A percentile compares a stretch with the other conserved stretches of the same genome.
These are phyloP conservation scores for Termitomyces sp. DNA, from an alignment of 768 basidiomycete species.

Conservation along the genomic window DNA sequence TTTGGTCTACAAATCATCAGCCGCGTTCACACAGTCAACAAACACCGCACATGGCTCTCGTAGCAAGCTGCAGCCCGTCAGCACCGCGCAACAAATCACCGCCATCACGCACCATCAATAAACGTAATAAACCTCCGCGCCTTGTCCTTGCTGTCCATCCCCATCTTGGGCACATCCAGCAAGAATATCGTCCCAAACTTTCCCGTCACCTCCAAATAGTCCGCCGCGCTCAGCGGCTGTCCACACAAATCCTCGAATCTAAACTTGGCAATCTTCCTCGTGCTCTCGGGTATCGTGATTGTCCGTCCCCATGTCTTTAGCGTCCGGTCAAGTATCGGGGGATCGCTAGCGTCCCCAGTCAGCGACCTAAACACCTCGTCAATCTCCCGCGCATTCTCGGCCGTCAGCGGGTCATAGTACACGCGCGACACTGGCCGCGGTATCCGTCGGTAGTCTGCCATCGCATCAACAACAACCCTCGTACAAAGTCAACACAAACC, in stretches of 20 bases:
- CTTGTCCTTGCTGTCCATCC: constrained; percentile 79
- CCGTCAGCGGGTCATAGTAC: constrained; percentile 79
- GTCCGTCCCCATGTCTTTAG: constrained; percentile 90
- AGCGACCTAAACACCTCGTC: constrained; percentile 79
- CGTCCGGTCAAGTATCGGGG: constrained; percentile 53
- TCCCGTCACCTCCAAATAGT: constrained; percentile 91
- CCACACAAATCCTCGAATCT: constrained; percentile 84
- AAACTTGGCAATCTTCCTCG: constrained; percentile 78
- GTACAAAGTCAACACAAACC: constrained; percentile 41
- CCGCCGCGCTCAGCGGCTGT: constrained; percentile 85
- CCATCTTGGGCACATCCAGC: constrained; percentile 84
- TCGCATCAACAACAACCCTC: neutral
- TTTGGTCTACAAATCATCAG: constrained; percentile 54
- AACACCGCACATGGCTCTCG: constrained; percentile 65
- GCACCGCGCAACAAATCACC: neutral
- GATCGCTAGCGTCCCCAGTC: constrained; percentile 48
- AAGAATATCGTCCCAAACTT: constrained; percentile 87
- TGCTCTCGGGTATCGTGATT: constrained; percentile 73
- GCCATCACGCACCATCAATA: constrained; percentile 69
- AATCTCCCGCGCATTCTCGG: constrained; percentile 63
- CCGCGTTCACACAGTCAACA: neutral
- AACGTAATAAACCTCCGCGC: constrained; percentile 97
- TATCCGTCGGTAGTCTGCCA: constrained; percentile 86
- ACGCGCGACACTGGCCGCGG: constrained; percentile 91
- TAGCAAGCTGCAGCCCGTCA: constrained; percentile 61